Evolutionary conservation across 768 basidiomycete genomes (phyloP), one percentile per base, ranked within the genome.

Genomic region (Sporobolomyces pararoseus): DNA sequence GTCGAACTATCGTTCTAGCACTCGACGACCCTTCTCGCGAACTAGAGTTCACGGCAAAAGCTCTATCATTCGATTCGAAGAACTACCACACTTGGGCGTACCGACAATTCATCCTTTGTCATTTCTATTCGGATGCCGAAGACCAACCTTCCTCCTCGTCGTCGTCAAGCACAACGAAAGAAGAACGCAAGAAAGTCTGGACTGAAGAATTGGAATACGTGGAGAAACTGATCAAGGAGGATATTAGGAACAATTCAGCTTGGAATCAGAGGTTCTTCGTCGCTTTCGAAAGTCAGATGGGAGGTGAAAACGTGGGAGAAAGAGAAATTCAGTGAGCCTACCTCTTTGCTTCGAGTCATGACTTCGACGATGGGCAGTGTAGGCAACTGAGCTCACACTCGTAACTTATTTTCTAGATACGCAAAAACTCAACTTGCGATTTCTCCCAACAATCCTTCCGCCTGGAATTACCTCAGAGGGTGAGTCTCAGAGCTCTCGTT

Each of bases 31-130:
- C 80, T 4, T 69, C 71, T 2, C 66, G 77, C 31, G 96, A 99
- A 79, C 87, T 98, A 63, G 82, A 78, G 42, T 97, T 96, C 79
- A 87, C 92, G 78, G 84, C 86, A 59, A 80, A 81, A 64, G 86
- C 87, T 1, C 85, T 99, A 35, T 81, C 84, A 12, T 83, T 80
- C 27, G 96, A 99, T 78, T 80, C 86, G 52, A 99, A 99, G 85
- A 99, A 99, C 82, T 99, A 99, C 79, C 95, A 98, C 79, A 98
- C 96, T 0, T 99, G 96, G 96, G 90, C 90, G 12, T 95, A 97
- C 80, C 85, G 95, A 10, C 94, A 99, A 79, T 97, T 93, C 92
- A 79, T 93, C 17, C 85, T 96, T 50, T 87, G 89, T 13, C 86
- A 88, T 77, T 94, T 94, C 82, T 65, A 57, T 27, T 53, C 71